Evolutionary conservation across 352 stramenopile species (phyloP).

Genomic region (Globisporangium iwayamae): DNA sequence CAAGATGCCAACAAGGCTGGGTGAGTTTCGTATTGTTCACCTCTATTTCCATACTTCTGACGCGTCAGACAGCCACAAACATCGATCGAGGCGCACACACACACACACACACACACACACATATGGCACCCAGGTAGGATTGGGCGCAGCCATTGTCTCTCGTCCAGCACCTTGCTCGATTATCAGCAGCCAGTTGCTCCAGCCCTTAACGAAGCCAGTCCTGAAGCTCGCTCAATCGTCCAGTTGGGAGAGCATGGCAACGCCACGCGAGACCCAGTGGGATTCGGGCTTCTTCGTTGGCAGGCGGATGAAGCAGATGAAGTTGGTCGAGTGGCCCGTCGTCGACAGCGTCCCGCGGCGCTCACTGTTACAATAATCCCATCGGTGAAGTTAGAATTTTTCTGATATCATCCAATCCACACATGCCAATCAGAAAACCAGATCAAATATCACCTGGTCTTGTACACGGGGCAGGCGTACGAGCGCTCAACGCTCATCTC

Average conservation of each 20-base stretch:
- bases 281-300: constrained; percentile 69
- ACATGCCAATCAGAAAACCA: background rate
- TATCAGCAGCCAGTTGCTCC: background rate
- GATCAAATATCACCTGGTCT: constrained; percentile 62
- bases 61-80: background rate
- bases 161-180: background rate
- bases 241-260: constrained; percentile 91
- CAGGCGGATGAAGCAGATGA: constrained; percentile 92
- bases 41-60: background rate
- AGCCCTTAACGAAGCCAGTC: background rate
- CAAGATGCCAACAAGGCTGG: background rate
- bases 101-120: background rate
- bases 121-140: background rate
- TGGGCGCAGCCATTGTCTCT: background rate
- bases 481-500: constrained; percentile 59
- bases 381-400: background rate
- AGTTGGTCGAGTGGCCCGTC: constrained; percentile 94
- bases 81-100: background rate
- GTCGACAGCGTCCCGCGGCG: constrained; percentile 88
- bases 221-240: constrained; percentile 61
- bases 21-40: background rate
- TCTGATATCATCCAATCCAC: background rate
- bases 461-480: constrained; percentile 95
- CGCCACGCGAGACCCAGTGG: constrained; percentile 92
- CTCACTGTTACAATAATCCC: constrained; percentile 46